Conservation (phyloP, 2,329 filamentous ascomycete genomes). For the Pyrenophora graminea region DNA sequence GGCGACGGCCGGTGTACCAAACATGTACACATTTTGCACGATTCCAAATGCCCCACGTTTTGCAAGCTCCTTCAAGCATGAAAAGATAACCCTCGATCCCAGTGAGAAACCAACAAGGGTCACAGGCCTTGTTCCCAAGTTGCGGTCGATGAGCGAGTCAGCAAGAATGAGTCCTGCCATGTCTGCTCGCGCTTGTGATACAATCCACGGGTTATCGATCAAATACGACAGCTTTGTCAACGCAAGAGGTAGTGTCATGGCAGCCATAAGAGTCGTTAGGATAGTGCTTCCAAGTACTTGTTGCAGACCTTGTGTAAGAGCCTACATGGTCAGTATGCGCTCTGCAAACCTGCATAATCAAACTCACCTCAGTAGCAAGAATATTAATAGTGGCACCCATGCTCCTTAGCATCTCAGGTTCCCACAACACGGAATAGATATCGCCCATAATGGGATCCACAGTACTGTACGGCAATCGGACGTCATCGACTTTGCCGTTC, state of each 20-base stretch:
- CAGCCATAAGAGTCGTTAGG: constrained; percentile 86
- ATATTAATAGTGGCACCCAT: constrained; percentile 99
- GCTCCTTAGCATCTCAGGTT: constrained; percentile 95
- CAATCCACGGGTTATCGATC: constrained; percentile 97
- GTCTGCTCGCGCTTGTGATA: constrained; percentile 90
- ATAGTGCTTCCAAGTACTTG: constrained; percentile 92
- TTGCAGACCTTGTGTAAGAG: constrained; percentile 92
- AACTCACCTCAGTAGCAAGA: constrained; percentile 84
- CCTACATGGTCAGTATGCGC: constrained; percentile 56
- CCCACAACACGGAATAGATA: constrained; percentile 95
- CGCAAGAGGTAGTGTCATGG: constrained; percentile 87
- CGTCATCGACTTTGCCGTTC: constrained; percentile 96
- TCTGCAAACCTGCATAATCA: constrained; percentile 25
- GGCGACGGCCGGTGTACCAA: constrained; percentile 88
- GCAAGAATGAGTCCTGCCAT: constrained; percentile 89
- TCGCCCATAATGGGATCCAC: constrained; percentile 98
- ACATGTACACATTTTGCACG: constrained; percentile 93
- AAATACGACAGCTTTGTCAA: constrained; percentile 93
- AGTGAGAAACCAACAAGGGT: constrained; percentile 95
- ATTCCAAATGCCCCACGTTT: constrained; percentile 82
- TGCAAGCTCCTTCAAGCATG: constrained; percentile 84
- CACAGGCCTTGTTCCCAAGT: constrained; percentile 85
- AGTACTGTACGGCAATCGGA: constrained; percentile 92
- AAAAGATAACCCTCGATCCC: constrained; percentile 88
- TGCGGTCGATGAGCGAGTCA: constrained; percentile 89